Evolutionary conservation across 805 yeast genomes (phyloP).

Genomic region (Priceomyces carsonii): DNA sequence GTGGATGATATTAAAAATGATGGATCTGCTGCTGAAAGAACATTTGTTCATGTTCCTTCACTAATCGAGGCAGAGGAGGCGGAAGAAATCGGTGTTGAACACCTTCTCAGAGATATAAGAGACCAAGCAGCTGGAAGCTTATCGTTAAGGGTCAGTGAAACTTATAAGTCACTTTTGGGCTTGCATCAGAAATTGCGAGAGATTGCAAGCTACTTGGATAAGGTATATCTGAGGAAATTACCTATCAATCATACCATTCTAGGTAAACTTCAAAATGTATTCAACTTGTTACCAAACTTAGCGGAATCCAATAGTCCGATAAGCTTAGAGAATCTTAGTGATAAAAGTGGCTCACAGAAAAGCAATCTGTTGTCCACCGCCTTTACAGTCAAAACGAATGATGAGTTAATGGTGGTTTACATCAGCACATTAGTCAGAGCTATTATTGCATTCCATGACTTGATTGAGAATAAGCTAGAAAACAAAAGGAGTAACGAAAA

Average conservation of each 20-base stretch:
- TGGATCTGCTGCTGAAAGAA: constrained; percentile 88
- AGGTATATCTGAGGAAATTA: constrained; percentile 66
- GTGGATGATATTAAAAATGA: constrained; percentile 95
- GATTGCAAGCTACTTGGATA: constrained; percentile 74
- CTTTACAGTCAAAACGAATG: constrained; percentile 90
- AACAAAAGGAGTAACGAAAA: constrained; percentile 55
- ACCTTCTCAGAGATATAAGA: constrained; percentile 86
- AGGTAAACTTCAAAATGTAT: constrained; percentile 92
- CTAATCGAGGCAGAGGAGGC: constrained; percentile 97
- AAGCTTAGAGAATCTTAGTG: constrained; percentile 7
- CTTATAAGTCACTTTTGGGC: constrained; percentile 84
- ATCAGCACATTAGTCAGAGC: constrained; percentile 88
- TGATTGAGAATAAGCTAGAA: constrained; percentile 92
- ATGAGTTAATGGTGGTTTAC: constrained; percentile 92
- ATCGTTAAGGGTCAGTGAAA: constrained; percentile 84
- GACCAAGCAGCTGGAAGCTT: constrained; percentile 96
- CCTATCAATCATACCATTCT: constrained; percentile 89
- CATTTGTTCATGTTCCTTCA: constrained; percentile 92
- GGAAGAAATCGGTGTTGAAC: constrained; percentile 99
- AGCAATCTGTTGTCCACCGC: constrained; percentile 68
- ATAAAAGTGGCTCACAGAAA: constrained; percentile 15
- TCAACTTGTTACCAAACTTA: constrained; percentile 87
- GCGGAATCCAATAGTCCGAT: constrained; percentile 16
- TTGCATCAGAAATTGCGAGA: constrained; percentile 76
- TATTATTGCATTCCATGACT: constrained; percentile 93